Percentiles rank a stretch among this genome's conserved stretches.
Conservation (phyloP, 1,284 basidiomycete genomes). For the Tylopilus sp. region DNA sequence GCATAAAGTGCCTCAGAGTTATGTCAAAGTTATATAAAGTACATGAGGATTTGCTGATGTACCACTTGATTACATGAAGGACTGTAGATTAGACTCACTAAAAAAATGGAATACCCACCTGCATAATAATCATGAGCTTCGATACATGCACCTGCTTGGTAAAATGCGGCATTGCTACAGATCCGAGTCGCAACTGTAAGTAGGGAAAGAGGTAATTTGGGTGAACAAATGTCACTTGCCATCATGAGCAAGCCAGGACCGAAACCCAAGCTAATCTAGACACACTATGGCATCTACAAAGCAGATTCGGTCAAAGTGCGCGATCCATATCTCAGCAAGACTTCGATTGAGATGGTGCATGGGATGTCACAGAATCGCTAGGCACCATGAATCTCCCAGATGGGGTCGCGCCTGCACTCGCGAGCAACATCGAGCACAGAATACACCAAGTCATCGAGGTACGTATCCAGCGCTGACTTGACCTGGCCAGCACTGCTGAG, state of each 20-base stretch:
- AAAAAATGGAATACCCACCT: too few relatives aligned
- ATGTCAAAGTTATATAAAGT: too few relatives aligned
- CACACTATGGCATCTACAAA: slow-evolving; percentile 67
- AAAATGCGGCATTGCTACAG: too few relatives aligned
- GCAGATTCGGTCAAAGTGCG: slow-evolving; percentile 68
- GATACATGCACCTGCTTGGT: too few relatives aligned
- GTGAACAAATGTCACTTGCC: too few relatives aligned
- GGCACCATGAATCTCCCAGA: slow-evolving; percentile 84
- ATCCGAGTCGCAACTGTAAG: too few relatives aligned
- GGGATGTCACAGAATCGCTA: slow-evolving; percentile 94
- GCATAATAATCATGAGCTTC: too few relatives aligned
- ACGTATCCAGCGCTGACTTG: slow-evolving; percentile 24
- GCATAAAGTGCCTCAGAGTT: too few relatives aligned
- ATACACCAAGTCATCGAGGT: slow-evolving; percentile 93
- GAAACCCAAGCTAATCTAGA: slow-evolving; percentile 52
- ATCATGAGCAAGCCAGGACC: slow-evolving; percentile 56
- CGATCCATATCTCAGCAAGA: slow-evolving; percentile 23
- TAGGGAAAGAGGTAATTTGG: too few relatives aligned
- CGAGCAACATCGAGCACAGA: slow-evolving; percentile 96
- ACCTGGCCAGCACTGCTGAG: background rate
- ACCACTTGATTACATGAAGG: too few relatives aligned
- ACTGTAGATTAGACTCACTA: too few relatives aligned
- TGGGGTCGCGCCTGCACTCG: slow-evolving; percentile 81
- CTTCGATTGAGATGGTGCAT: slow-evolving; percentile 29
- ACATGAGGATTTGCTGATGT: too few relatives aligned